These are phyloP conservation scores for Cytidiella melzeri DNA, from an alignment of 768 basidiomycete genomes.

Conservation along the genomic window DNA sequence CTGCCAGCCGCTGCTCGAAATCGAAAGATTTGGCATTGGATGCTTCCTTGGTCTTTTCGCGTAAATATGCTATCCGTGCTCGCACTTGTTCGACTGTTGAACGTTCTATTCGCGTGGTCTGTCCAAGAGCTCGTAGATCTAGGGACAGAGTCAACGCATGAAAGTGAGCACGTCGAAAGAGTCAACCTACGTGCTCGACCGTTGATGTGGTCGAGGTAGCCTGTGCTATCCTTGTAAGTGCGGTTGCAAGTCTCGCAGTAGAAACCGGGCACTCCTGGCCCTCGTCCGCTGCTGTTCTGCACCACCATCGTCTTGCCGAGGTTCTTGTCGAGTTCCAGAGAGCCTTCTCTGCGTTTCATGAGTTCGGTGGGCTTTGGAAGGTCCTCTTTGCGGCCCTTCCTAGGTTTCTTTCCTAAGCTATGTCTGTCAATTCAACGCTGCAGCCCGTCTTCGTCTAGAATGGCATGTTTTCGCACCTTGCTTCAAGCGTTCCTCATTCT, in stretches of 20 bases:
- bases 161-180: slow-evolving; percentile 6
- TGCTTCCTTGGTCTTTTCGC: slow-evolving; percentile 81
- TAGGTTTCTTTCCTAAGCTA: slow-evolving; percentile 73
- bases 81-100: slow-evolving; percentile 93
- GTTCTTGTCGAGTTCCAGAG: slow-evolving; percentile 92
- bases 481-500: slow-evolving; percentile 79
- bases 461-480: slow-evolving; percentile 60
- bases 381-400: slow-evolving; percentile 63
- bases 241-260: slow-evolving; percentile 88
- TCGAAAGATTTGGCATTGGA: slow-evolving; percentile 88
- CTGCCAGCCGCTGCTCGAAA: slow-evolving; percentile 83
- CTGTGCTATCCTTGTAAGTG: slow-evolving; percentile 90
- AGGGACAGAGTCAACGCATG: background rate
- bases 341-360: slow-evolving; percentile 80
- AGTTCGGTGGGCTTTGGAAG: slow-evolving; percentile 91
- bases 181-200: slow-evolving; percentile 66
- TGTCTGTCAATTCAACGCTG: too few relatives aligned
- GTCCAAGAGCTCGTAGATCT: slow-evolving; percentile 95
- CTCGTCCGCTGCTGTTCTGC: slow-evolving; percentile 71
- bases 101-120: slow-evolving; percentile 85
- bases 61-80: slow-evolving; percentile 78
- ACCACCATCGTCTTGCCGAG: slow-evolving; percentile 94
- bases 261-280: slow-evolving; percentile 90
- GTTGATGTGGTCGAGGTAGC: slow-evolving; percentile 95
- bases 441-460: too few relatives aligned